Conservation (phyloP, 2,329 filamentous ascomycete species). For the Ophiocordyceps camponoti-rufipedis region DNA sequence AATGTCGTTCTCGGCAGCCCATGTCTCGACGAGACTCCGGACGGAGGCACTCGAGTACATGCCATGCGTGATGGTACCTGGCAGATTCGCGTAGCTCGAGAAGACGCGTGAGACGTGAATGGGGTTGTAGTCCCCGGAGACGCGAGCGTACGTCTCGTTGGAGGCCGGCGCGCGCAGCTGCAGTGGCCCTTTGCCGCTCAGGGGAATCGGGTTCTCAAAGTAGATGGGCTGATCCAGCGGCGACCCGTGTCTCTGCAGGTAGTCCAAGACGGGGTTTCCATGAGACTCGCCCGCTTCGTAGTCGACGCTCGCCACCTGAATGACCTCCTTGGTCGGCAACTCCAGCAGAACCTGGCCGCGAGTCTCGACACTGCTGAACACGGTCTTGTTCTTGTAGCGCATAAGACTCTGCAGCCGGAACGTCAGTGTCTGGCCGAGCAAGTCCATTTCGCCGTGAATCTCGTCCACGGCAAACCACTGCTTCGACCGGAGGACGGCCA, state of each 20-base stretch:
- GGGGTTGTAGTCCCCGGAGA: constrained; percentile 96
- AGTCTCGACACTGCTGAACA: constrained; percentile 85
- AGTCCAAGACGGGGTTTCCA: constrained; percentile 93
- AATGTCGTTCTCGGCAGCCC: constrained; percentile 97
- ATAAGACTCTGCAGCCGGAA: constrained; percentile 90
- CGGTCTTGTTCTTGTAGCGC: constrained; percentile 83
- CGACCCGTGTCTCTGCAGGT: constrained; percentile 77
- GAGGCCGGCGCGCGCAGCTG: constrained; percentile 80
- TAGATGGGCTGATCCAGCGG: constrained; percentile 91
- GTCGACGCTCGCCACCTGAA: constrained; percentile 92
- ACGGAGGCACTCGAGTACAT: constrained; percentile 99
- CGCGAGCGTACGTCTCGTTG: constrained; percentile 94
- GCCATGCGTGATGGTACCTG: constrained; percentile 94
- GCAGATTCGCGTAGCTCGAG: constrained; percentile 84
- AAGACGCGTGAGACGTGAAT: constrained; percentile 98
- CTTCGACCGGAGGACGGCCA: constrained; percentile 88
- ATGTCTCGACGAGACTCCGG: constrained; percentile 89
- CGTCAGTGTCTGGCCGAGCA: constrained; percentile 81
- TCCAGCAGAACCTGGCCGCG: constrained; percentile 84
- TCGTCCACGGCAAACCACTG: constrained; percentile 88
- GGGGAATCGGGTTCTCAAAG: constrained; percentile 92
- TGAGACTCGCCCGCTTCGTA: constrained; percentile 84
- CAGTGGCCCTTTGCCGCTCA: constrained; percentile 81
- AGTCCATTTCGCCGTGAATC: constrained; percentile 51
- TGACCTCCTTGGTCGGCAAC: constrained; percentile 89